A percentile compares a stretch with the other conserved stretches of the same genome.
These are phyloP conservation scores for Nemania sp. DNA, from an alignment of 2,329 filamentous ascomycete genomes.

Conservation along the genomic window DNA sequence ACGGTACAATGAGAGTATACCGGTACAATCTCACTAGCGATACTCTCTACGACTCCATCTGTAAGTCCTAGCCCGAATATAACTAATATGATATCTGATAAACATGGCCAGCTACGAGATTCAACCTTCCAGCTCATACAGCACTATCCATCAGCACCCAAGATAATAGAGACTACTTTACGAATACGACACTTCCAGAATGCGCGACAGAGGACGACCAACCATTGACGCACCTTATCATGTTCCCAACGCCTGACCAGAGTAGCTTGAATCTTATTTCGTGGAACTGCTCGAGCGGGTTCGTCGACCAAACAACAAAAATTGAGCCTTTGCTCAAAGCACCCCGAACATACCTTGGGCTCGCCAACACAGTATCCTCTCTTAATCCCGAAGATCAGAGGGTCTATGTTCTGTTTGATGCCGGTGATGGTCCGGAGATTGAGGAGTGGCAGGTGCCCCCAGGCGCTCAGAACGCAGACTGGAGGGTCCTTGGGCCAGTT, in stretches of 20 bases:
- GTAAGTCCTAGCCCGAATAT: not conserved
- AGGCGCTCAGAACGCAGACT: not conserved
- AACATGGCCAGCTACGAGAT: not conserved
- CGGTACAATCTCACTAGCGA: conserved; percentile 2
- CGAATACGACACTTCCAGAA: not conserved
- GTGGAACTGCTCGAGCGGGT: conserved; percentile 9
- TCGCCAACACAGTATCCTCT: not conserved
- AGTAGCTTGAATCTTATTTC: not conserved
- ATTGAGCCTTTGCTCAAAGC: not conserved
- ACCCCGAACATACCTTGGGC: not conserved
- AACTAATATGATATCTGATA: not conserved
- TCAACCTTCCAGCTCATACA: not conserved
- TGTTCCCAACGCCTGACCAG: not conserved
- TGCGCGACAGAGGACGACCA: not conserved
- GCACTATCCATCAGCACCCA: conserved; percentile 1
- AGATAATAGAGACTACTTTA: conserved; percentile 9
- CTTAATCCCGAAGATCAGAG: not conserved
- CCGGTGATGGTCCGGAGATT: too few relatives aligned
- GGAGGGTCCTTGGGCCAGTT: not conserved
- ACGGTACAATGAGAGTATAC: not conserved
- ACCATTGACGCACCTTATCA: conserved; percentile 3
- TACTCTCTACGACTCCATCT: not conserved
- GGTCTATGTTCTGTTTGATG: too few relatives aligned
- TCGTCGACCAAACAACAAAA: not conserved
- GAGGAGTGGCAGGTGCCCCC: too few relatives aligned